Evolutionary conservation across 2,329 filamentous ascomycete species (phyloP).

Genomic region (Sporothrix inflata): DNA sequence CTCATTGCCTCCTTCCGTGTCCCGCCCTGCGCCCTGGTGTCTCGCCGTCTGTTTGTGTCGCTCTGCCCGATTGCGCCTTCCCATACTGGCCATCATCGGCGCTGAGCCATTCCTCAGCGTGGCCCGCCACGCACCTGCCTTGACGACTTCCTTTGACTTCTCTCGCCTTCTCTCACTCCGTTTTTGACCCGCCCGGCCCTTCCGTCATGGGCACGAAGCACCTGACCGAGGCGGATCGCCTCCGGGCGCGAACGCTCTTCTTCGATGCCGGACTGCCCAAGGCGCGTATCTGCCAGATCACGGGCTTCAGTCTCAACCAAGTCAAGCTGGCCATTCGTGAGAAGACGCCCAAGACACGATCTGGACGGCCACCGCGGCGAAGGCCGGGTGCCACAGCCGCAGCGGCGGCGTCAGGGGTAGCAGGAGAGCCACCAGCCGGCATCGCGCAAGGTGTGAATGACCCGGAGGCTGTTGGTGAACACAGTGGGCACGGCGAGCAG

Average conservation of each 20-base stretch:
- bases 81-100: background rate
- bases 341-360: constrained; percentile 33
- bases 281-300: constrained; percentile 33
- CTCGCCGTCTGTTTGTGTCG: background rate
- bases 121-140: constrained; percentile 8
- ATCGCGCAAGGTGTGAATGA: background rate
- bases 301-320: constrained; percentile 34
- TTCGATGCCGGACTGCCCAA: constrained; percentile 33
- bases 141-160: background rate
- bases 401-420: background rate
- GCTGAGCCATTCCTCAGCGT: background rate
- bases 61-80: background rate
- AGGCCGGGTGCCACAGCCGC: background rate
- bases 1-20: constrained; percentile 9
- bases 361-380: constrained; percentile 31
- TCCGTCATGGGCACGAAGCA: constrained; percentile 34
- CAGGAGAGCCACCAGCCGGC: background rate
- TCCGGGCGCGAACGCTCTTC: constrained; percentile 33
- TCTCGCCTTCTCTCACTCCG: background rate
- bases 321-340: constrained; percentile 35
- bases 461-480: background rate
- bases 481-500: background rate
- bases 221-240: constrained; percentile 34
- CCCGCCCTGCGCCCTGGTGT: constrained; percentile 1
- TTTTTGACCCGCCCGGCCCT: background rate